Base-by-base conservation (phyloP, 768 basidiomycete species). In the Amanita pallidorosea region DNA sequence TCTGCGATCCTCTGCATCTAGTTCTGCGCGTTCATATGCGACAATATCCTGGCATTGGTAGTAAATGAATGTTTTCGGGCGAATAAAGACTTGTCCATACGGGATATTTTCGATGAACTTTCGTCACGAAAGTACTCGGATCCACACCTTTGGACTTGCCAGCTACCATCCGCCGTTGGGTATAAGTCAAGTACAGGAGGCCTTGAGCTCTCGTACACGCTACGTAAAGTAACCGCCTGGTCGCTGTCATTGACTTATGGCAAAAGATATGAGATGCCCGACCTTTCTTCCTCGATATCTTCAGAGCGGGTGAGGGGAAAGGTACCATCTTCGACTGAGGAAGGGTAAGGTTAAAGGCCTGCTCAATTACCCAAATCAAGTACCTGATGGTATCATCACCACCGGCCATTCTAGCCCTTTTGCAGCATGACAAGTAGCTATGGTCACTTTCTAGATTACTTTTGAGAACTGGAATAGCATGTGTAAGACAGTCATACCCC, bases 331-430 rank as follows among this genome's bases (percentile, higher is more conserved):
- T 90, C 89, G 3, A 81, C 87, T 87, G 51, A 12, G 49, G n/a
- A 20, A 40, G 33, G 54, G 25, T 47, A 15, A 15, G 36, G n/a
- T n/a, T n/a, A 27, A 35, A 52, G 12, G 12, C 7, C 33, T 33
- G 11, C 33, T 33, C 33, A 12, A 33, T 13, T 33, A 33, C 13
- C 12, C 13, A 33, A 33, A 33, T 13, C 33, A 33, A 13, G 33
- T 33, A 83, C 83, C 80, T 12, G 83, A 78, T 20, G 85, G 85
- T 17, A 88, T 69, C 54, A 93, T 82, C 0, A 93, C 88, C 1
- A 92, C 85, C 1, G 91, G 89, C 89, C 90, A 95, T 64, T 95
- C 91, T 7, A 93, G 68, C 0, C 91, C 90, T 63, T 95, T 95
- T 0, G 90, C 89, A 31, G 88, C 79, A 67, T 95, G 91, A 49